A percentile compares a stretch with the other conserved stretches of the same genome.
Evolutionary conservation across 352 stramenopile species (phyloP).

Genomic region (Thraustochytrium striatum): DNA sequence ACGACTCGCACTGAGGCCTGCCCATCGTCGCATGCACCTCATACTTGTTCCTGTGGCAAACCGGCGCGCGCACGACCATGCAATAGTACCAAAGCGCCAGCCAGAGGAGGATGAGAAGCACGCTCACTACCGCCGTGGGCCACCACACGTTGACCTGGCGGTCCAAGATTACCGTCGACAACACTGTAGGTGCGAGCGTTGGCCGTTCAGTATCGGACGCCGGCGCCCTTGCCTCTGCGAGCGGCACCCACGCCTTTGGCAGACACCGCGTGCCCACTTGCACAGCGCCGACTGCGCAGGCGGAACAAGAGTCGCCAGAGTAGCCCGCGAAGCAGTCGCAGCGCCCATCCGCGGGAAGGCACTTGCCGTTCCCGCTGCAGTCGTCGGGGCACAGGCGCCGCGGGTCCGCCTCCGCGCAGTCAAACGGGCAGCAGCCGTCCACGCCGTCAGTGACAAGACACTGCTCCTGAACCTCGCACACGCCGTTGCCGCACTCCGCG

Average conservation of each 20-base stretch:
- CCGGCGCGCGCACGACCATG: too few relatives aligned
- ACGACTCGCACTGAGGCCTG: background rate
- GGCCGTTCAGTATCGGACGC: background rate
- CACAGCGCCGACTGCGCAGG: background rate
- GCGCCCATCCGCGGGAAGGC: background rate
- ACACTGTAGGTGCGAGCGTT: background rate
- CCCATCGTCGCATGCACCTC: background rate
- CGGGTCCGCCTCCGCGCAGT: slow-evolving; percentile 7
- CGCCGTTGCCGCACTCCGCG: slow-evolving; percentile 25
- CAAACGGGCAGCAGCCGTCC: slow-evolving; percentile 4
- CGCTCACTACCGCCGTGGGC: too few relatives aligned
- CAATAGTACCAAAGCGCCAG: background rate
- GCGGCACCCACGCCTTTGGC: background rate
- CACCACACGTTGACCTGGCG: background rate
- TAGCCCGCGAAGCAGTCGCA: slow-evolving; percentile 25
- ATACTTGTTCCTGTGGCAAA: slow-evolving; percentile 7
- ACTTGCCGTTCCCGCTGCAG: background rate
- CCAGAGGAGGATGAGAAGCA: background rate
- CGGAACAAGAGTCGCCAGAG: background rate
- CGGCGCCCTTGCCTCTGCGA: background rate
- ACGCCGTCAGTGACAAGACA: too few relatives aligned
- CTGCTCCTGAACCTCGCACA: slow-evolving; percentile 17
- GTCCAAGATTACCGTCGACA: too few relatives aligned
- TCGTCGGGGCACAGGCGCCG: background rate
- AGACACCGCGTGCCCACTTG: background rate